Evolutionary conservation across 805 yeast species (phyloP), one percentile per base, ranked within the genome.

Genomic region (Tetrapisispora pingtungensis): DNA sequence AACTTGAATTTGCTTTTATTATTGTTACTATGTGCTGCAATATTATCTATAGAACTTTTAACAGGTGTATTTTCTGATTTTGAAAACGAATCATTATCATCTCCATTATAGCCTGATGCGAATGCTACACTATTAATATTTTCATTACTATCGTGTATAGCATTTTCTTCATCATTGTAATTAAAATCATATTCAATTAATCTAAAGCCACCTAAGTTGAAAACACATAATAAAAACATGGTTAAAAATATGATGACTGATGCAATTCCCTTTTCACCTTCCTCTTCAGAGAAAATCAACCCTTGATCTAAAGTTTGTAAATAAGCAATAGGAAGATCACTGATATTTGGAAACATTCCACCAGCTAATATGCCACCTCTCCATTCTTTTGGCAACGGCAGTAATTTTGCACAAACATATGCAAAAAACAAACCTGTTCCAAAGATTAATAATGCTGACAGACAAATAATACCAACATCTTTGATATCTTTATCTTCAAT

Each of bases 301-400:
- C 86, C 77, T 14, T 75, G 71, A 37, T 84, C 74, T 61, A 82
- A 67, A 1, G 84, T 81, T 53, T 81, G 86, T 40, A 83, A 54
- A 55, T 81, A 82, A 0, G 90, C 89, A 50, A 83, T 81, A 0
- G 93, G 93, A 40, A 83, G 67, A 57, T 83, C 93, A 28, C 84
- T 74, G 39, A 82, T 82, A 58, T 83, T 83, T 30, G 86, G 86
- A 62, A 83, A 74, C 50, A 81, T 66, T 3, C 87, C 86, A 1
- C 82, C 87, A 7, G 80, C 73, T 13, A 82, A 48, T 10, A 80
- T 73, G 0, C 89, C 88, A 31, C 87, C 87, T 22, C 72, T 63
- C 89, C 89, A 83, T 42, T 73, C 63, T 51, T 70, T 77, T 1
- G 93, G 90, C 12, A 78, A 66, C 2, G 76, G 76, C 43, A 62